Evolutionary conservation across 1,284 basidiomycete genomes (phyloP).

Genomic region (Lignosus rhinocerotis): DNA sequence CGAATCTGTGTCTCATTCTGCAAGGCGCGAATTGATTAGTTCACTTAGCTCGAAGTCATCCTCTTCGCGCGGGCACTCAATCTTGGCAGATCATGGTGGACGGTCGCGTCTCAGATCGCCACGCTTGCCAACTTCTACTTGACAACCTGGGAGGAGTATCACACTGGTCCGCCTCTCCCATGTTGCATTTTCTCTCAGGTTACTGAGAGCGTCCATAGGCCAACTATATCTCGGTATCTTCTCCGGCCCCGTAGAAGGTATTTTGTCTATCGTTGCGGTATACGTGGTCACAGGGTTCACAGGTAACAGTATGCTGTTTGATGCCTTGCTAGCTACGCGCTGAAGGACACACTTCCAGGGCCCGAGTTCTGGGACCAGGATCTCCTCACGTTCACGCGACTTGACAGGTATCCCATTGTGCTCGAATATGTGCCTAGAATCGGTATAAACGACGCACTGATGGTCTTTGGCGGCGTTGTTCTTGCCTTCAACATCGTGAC

Average conservation of each 20-base stretch:
- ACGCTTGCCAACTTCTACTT: conserved; percentile 95
- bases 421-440: conserved; percentile 58
- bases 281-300: conserved; percentile 78
- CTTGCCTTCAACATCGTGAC: conserved; percentile 82
- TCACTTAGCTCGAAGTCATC: conserved; percentile 77
- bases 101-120: conserved; percentile 83
- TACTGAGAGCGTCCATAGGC: conserved; percentile 41
- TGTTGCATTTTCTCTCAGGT: background rate
- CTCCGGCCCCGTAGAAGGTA: conserved; percentile 96
- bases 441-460: conserved; percentile 85
- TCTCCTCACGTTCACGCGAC: conserved; percentile 60
- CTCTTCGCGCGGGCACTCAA: conserved; percentile 86
- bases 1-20: background rate
- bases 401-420: conserved; percentile 55
- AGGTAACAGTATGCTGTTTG: conserved; percentile 45
- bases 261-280: conserved; percentile 82
- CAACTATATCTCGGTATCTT: conserved; percentile 90
- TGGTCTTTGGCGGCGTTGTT: conserved; percentile 78
- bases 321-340: background rate
- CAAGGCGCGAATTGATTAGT: background rate
- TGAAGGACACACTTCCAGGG: conserved; percentile 42
- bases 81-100: conserved; percentile 95
- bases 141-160: conserved; percentile 97
- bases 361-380: conserved; percentile 85
- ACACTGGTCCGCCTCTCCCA: conserved; percentile 63